Percentiles rank a stretch among this genome's conserved stretches.
phyloP scores from a whole-genome alignment of 2,329 filamentous ascomycete species.

The Curvularia verruculosa region DNA sequence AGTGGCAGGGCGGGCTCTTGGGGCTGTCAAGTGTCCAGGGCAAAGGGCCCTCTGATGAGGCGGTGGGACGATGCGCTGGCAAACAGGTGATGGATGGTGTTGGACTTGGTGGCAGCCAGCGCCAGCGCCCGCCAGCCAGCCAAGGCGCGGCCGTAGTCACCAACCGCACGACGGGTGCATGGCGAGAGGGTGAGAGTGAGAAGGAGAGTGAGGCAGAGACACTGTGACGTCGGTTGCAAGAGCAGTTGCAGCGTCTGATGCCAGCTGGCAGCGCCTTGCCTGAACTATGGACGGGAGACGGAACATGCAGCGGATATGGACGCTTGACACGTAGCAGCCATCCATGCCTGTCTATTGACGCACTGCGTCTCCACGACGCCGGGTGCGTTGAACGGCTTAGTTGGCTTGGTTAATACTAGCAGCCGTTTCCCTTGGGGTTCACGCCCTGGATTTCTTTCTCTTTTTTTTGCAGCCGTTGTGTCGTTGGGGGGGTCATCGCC shows the following conservation, averaged over 20 bases:
- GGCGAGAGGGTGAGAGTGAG: constrained; percentile 1
- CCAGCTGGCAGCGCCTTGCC: constrained; percentile 48
- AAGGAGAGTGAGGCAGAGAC: constrained; percentile 25
- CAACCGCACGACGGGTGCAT: too few relatives aligned
- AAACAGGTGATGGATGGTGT: constrained; percentile 24
- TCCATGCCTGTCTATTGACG: constrained; percentile 48
- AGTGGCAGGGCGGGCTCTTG: not conserved
- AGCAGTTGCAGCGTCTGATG: constrained; percentile 34
- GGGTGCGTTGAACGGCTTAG: constrained; percentile 41
- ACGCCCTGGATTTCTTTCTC: constrained; percentile 37
- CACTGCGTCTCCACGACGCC: constrained; percentile 43
- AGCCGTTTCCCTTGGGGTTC: constrained; percentile 31
- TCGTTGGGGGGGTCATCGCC: constrained; percentile 4
- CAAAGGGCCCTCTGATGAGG: constrained; percentile 18
- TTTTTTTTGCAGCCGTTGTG: constrained; percentile 23
- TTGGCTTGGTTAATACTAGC: constrained; percentile 33
- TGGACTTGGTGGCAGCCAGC: constrained; percentile 28
- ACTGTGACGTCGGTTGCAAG: constrained; percentile 27
- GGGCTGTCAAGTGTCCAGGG: not conserved
- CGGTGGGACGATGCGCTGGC: constrained; percentile 35
- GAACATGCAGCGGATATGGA: constrained; percentile 37
- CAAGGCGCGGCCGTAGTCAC: too few relatives aligned
- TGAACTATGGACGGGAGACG: constrained; percentile 35
- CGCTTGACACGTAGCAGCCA: constrained; percentile 44
- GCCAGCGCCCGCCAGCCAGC: too few relatives aligned